Percentiles rank a stretch among this genome's conserved stretches.
Conservation (phyloP, 768 basidiomycete genomes). For the Rhodosporidiobolus sp. region DNA sequence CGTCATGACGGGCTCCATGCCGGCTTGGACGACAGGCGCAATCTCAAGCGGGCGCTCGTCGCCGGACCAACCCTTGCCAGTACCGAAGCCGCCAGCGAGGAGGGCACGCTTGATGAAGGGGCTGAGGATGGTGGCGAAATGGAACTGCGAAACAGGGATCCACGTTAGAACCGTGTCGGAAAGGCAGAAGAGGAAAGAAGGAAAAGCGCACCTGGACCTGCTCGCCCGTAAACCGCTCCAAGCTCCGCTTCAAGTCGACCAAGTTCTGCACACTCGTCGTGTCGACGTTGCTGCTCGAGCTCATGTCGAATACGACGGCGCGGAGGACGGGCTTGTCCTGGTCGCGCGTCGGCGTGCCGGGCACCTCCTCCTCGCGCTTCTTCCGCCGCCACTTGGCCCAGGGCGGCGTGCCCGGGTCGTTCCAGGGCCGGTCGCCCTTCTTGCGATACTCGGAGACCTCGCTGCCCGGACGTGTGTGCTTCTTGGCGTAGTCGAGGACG, state of each 20-base stretch:
- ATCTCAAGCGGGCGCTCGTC: constrained; percentile 60
- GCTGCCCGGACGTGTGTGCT: constrained; percentile 59
- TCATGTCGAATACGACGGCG: constrained; percentile 89
- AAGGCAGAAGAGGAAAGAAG: constrained; percentile 92
- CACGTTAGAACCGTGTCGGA: constrained; percentile 45
- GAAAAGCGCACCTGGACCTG: constrained; percentile 39
- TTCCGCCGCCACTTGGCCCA: constrained; percentile 4
- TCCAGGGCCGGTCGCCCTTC: constrained; percentile 82
- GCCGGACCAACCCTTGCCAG: constrained; percentile 53
- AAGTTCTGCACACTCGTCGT: constrained; percentile 87
- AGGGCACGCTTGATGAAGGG: constrained; percentile 86
- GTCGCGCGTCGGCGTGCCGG: not conserved
- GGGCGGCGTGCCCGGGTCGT: constrained; percentile 48
- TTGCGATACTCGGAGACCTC: constrained; percentile 53
- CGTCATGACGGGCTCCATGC: constrained; percentile 18
- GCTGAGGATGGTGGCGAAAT: constrained; percentile 85
- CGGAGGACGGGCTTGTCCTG: constrained; percentile 59
- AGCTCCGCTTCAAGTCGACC: constrained; percentile 77
- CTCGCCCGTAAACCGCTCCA: constrained; percentile 74
- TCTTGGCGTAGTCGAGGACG: constrained; percentile 77
- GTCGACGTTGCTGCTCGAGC: constrained; percentile 74
- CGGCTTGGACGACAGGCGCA: constrained; percentile 66
- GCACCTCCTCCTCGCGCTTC: not conserved
- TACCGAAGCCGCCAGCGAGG: constrained; percentile 85
- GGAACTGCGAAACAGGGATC: constrained; percentile 67